These are phyloP conservation scores for Thermochaetoides dissita DNA, from an alignment of 2,329 filamentous ascomycete genomes.

Conservation along the genomic window DNA sequence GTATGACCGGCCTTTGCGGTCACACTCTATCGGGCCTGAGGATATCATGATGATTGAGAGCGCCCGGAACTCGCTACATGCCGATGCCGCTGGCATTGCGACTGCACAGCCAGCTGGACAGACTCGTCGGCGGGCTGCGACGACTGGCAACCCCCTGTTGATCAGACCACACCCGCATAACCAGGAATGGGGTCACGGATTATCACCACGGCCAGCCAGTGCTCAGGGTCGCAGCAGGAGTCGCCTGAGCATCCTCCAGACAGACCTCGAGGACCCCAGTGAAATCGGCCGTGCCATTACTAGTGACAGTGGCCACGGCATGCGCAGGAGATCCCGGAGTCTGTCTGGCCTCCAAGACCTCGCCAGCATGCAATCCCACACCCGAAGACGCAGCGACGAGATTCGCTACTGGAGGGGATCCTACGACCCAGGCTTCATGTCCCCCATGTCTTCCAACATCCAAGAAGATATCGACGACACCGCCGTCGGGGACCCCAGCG, in stretches of 20 bases:
- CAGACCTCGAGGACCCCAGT: constrained; percentile 28
- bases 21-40: constrained; percentile 45
- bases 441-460: constrained; percentile 33
- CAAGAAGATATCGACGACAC: constrained; percentile 20
- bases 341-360: constrained; percentile 38
- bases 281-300: constrained; percentile 51
- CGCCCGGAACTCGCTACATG: constrained; percentile 38
- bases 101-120: too few relatives aligned
- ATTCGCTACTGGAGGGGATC: constrained; percentile 52
- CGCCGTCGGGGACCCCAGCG: constrained; percentile 19
- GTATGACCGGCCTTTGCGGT: constrained; percentile 45
- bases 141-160: constrained; percentile 27
- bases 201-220: constrained; percentile 49
- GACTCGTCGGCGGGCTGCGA: constrained; percentile 24
- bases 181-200: constrained; percentile 32
- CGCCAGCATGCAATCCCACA: constrained; percentile 18
- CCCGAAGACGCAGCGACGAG: constrained; percentile 45
- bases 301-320: constrained; percentile 28
- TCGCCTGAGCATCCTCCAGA: constrained; percentile 2
- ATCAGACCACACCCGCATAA: constrained; percentile 20
- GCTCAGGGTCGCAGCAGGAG: constrained; percentile 36
- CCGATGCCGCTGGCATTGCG: constrained; percentile 24
- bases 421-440: constrained; percentile 37
- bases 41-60: constrained; percentile 40
- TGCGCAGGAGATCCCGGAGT: constrained; percentile 44